Base-by-base conservation (phyloP, 2,329 filamentous ascomycete genomes). In the Davidsoniella virescens region DNA sequence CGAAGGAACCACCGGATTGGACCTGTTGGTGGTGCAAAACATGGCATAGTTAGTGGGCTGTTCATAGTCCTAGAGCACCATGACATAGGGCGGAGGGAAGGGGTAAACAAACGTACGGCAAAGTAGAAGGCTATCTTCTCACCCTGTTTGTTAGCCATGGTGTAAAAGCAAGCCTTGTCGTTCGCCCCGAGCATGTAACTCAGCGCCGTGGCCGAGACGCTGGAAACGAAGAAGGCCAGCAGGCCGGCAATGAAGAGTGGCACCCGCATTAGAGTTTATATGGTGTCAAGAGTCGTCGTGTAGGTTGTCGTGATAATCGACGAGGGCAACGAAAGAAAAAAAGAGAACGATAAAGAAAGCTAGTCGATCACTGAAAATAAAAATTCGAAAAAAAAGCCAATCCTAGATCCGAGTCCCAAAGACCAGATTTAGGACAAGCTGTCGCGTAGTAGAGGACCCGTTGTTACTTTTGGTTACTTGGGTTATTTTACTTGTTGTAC, bases 101-200 rank as follows among this genome's bases (percentile, higher is more conserved):
- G 9, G 26, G 17, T 10, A 7, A 12, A 37, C 12, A 47, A 37
- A 69, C 82, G 57, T 70, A 98, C 92, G 54, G 92, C 93, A 68
- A 98, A 98, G 71, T 98, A 98, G 64, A 98, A 98, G 46, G 92
- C 88, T 58, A 98, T 73, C 76, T 98, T 98, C 60, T 84, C 78
- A 59, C 82, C 82, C 63, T 77, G 75, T 63, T 84, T 77, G 56
- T 87, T 79, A 50, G 90, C 82, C 57, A 78, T 71, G 52, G 85
- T 77, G 65, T 84, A 95, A 77, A 98, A 98, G 72, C 92, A 98
- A 54, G 92, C 87, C 67, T 85, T 87, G 72, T 96, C 92, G 70
- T 93, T 85, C 47, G 92, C 84, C 48, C 74, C 69, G 44, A 98
- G 74, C 68, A 88, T 86, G 73, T 95, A 98, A 44, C 92, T 98